A percentile compares a stretch with the other conserved stretches of the same genome.
phyloP scores from a whole-genome alignment of 2,329 filamentous ascomycete genomes.

The Fusarium sublunatum region DNA sequence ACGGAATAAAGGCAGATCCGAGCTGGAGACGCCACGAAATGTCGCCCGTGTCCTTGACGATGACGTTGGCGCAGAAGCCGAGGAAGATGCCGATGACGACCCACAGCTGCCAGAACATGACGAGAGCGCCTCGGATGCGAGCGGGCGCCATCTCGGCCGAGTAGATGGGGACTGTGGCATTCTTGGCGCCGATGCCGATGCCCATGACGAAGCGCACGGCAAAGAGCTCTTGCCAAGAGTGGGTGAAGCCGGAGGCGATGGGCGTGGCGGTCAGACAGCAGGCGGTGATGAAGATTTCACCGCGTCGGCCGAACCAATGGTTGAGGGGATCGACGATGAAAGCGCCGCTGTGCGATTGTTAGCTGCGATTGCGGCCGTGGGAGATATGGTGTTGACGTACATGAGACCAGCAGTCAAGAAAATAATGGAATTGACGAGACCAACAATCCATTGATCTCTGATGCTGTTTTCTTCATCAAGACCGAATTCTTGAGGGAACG shows the following conservation, averaged over 20 bases:
- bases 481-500: constrained; percentile 61
- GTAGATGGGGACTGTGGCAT: constrained; percentile 74
- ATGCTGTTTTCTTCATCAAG: constrained; percentile 49
- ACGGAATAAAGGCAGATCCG: constrained; percentile 66
- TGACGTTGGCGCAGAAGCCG: constrained; percentile 64
- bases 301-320: constrained; percentile 72
- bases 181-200: constrained; percentile 74
- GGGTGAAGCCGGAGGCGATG: constrained; percentile 64
- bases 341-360: constrained; percentile 26
- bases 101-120: constrained; percentile 77
- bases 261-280: constrained; percentile 53
- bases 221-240: constrained; percentile 74
- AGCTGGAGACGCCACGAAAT: constrained; percentile 73
- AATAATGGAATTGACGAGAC: constrained; percentile 51
- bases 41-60: constrained; percentile 62
- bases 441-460: constrained; percentile 57
- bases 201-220: constrained; percentile 74
- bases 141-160: constrained; percentile 77
- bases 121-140: constrained; percentile 74
- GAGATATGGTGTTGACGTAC: constrained; percentile 53
- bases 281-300: constrained; percentile 71
- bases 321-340: constrained; percentile 66
- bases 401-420: constrained; percentile 64
- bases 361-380: not conserved
- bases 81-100: constrained; percentile 53